These are phyloP conservation scores for Hypoxylon subgilvum DNA, from an alignment of 495 filamentous ascomycete genomes.

Conservation along the genomic window DNA sequence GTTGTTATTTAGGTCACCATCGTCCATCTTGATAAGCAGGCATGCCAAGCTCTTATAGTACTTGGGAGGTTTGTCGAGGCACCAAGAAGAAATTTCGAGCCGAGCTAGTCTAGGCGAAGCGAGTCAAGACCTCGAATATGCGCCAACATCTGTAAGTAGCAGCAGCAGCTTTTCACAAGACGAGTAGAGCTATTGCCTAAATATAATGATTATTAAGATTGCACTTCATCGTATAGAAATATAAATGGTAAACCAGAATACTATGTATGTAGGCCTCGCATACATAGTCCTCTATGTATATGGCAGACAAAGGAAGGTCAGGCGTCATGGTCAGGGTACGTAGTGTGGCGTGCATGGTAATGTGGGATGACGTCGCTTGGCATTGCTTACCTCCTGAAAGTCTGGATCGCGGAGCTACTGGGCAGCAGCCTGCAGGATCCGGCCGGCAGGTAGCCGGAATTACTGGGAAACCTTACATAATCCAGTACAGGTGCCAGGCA, in stretches of 20 bases:
- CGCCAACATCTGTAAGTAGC: background rate
- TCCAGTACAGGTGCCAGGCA: no score
- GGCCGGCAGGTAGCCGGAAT: background rate
- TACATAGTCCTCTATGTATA: no score
- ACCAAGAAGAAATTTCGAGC: conserved; percentile 2
- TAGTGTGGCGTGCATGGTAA: background rate
- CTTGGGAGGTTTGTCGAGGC: background rate
- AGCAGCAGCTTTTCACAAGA: background rate
- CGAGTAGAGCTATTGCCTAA: no score
- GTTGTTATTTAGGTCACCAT: conserved; percentile 61
- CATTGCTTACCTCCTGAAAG: no score
- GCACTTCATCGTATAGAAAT: no score
- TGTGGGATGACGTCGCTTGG: conserved; percentile 44
- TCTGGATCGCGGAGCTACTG: conserved; percentile 16
- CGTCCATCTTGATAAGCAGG: conserved; percentile 58
- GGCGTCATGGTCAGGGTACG: background rate
- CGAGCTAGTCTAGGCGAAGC: background rate
- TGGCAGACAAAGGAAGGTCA: conserved; percentile 27
- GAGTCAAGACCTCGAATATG: background rate
- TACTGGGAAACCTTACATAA: no score
- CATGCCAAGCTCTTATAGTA: background rate
- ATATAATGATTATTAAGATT: background rate
- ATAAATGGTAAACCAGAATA: no score
- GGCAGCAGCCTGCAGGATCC: background rate
- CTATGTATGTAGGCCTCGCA: no score